Conservation (phyloP, 192 early-diverging fungal genomes). For the Umbelopsis vinacea region DNA sequence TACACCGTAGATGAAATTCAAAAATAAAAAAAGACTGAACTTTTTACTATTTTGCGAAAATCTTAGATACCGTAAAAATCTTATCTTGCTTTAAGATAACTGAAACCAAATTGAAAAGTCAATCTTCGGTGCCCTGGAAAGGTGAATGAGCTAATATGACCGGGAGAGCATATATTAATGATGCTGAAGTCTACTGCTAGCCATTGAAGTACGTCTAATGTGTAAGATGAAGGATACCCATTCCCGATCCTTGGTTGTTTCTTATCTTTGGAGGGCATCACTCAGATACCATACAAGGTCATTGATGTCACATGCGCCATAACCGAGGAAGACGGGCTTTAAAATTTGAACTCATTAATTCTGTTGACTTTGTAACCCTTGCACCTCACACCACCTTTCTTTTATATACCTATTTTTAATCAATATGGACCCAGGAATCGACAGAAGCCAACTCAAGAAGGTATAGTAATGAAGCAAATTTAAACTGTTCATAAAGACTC, state of each 20-base stretch:
- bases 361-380: background rate
- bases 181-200: background rate
- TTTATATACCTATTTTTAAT: background rate
- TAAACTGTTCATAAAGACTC: background rate
- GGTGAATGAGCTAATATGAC: too few species aligned
- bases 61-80: too few species aligned
- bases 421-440: conserved; percentile 15
- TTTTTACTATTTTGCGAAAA: too few species aligned
- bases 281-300: too few species aligned
- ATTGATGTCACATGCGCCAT: background rate
- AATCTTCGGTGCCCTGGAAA: too few species aligned
- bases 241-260: too few species aligned
- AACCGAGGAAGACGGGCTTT: background rate
- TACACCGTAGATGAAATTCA: background rate
- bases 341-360: background rate
- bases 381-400: background rate
- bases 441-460: conserved; percentile 16
- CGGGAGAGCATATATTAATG: too few species aligned
- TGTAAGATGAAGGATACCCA: too few species aligned
- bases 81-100: too few species aligned
- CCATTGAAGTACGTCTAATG: background rate
- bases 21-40: background rate
- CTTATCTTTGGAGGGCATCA: too few species aligned
- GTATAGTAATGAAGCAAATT: background rate
- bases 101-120: too few species aligned